A percentile compares a stretch with the other conserved stretches of the same genome.
Evolutionary conservation across 306 rosid species (phyloP).

Genomic region (Acmispon strigosus): DNA sequence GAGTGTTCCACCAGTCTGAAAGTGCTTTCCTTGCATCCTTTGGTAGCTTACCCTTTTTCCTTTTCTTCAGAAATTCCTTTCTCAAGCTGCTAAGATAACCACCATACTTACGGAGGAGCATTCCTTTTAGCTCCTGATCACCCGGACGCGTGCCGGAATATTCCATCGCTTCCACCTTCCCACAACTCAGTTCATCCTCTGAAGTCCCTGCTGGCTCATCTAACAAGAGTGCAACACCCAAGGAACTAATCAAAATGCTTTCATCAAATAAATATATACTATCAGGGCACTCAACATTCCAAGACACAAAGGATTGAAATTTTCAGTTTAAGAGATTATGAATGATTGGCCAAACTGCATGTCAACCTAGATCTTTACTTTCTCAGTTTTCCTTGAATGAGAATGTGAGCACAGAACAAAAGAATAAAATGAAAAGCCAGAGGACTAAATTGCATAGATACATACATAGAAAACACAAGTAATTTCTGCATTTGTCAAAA

Average conservation of each 20-base stretch:
- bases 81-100: constrained; percentile 67
- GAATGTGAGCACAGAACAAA: neutral
- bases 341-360: neutral
- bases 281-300: neutral
- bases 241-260: neutral
- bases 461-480: too few relatives aligned
- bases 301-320: neutral
- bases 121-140: constrained; percentile 59
- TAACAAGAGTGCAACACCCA: neutral
- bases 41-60: constrained; percentile 89
- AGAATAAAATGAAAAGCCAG: neutral
- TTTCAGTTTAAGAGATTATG: neutral
- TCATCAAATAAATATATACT: neutral
- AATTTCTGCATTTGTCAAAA: too few relatives aligned
- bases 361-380: neutral
- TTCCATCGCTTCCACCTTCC: constrained; percentile 35
- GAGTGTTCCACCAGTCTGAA: constrained; percentile 70
- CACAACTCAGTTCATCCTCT: constrained; percentile 36
- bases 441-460: too few relatives aligned
- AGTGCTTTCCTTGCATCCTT: constrained; percentile 60
- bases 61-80: constrained; percentile 60
- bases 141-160: constrained; percentile 4
- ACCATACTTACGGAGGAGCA: constrained; percentile 72
- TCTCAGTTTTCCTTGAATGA: neutral
- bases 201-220: constrained; percentile 39